Conservation (phyloP, 2,329 filamentous ascomycete genomes). For the Arthrocladium fulminans region DNA sequence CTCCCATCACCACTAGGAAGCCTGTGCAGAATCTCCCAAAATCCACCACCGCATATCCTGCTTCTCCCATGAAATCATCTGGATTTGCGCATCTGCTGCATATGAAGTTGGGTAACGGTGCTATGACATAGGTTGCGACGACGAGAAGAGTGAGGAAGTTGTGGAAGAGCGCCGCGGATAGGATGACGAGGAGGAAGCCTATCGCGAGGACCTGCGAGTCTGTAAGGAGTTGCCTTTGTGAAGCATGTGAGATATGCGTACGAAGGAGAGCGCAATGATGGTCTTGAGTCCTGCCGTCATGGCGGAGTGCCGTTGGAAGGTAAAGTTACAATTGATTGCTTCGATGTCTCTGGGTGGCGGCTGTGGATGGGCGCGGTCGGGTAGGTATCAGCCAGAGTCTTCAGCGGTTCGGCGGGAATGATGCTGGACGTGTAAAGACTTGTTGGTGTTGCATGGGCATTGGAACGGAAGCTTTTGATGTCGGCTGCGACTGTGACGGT, state of each 20-base stretch:
- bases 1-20: conserved; percentile 93
- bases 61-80: conserved; percentile 88
- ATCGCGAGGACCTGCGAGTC: conserved; percentile 70
- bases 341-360: neutral
- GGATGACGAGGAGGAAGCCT: conserved; percentile 96
- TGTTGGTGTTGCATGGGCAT: neutral
- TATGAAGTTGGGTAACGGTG: conserved; percentile 94
- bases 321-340: neutral
- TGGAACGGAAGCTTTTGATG: neutral
- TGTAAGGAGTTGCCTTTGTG: conserved; percentile 9
- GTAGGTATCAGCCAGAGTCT: neutral
- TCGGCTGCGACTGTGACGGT: neutral
- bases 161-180: conserved; percentile 89
- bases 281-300: conserved; percentile 89
- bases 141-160: conserved; percentile 93
- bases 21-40: conserved; percentile 90
- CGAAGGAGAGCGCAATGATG: conserved; percentile 97
- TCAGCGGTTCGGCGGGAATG: too few relatives aligned
- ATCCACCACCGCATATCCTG: conserved; percentile 76
- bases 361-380: too few relatives aligned
- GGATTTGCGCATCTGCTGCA: conserved; percentile 79
- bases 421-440: neutral
- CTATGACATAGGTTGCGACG: conserved; percentile 88
- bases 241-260: conserved; percentile 34
- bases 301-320: conserved; percentile 15